Evolutionary conservation across 345 rosid genomes (phyloP).

Genomic region (Mercurialis annua): DNA sequence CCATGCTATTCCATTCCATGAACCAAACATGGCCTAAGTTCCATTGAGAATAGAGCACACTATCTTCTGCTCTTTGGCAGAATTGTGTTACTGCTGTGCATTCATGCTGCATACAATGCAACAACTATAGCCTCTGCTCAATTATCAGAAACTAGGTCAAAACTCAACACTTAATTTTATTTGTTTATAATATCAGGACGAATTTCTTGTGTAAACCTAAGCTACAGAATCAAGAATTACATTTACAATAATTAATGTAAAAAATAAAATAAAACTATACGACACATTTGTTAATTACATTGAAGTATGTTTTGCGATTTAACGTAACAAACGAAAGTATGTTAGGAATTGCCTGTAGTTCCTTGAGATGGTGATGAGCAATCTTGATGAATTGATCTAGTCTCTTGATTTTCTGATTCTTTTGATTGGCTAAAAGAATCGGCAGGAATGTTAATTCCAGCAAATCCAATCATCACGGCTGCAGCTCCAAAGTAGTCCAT

Average conservation of each 20-base stretch:
- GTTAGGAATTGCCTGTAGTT: slow-evolving; percentile 23
- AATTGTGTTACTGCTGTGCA: no score
- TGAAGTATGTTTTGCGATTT: not conserved
- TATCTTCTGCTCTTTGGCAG: not conserved
- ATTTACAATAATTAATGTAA: not conserved
- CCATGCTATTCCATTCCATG: no score
- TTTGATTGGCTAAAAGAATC: slow-evolving; percentile 44
- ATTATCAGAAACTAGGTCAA: no score
- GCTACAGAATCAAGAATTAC: not conserved
- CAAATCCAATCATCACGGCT: slow-evolving; percentile 87
- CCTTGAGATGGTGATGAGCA: slow-evolving; percentile 5
- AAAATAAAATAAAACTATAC: not conserved
- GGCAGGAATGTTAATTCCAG: slow-evolving; percentile 78
- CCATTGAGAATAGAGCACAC: not conserved
- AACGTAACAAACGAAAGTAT: not conserved
- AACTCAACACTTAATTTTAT: not conserved
- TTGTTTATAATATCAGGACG: no score
- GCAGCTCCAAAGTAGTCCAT: slow-evolving; percentile 76
- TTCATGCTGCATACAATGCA: no score
- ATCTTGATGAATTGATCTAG: slow-evolving; percentile 22
- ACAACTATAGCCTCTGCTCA: no score
- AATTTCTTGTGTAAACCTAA: no score
- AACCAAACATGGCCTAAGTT: no score
- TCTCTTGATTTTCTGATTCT: slow-evolving; percentile 40
- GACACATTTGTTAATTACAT: not conserved